Evolutionary conservation across 2,329 filamentous ascomycete genomes (phyloP).

Genomic region (Talaromyces marneffei): DNA sequence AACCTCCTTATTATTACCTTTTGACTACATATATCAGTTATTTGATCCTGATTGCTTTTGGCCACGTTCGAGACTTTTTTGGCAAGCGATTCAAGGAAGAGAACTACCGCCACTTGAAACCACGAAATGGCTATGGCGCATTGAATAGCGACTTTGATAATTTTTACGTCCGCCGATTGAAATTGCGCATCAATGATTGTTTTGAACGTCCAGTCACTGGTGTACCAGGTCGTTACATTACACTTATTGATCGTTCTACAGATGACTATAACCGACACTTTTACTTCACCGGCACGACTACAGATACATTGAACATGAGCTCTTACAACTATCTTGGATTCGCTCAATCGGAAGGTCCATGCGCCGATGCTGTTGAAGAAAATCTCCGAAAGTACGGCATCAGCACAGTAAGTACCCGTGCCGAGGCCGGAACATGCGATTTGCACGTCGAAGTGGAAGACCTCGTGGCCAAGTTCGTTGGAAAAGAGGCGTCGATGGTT

Average conservation of each 20-base stretch:
- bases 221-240: constrained; percentile 90
- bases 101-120: constrained; percentile 77
- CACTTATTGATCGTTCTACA: constrained; percentile 81
- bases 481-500: constrained; percentile 90
- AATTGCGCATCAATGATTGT: constrained; percentile 93
- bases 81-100: constrained; percentile 88
- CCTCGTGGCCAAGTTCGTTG: constrained; percentile 82
- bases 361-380: constrained; percentile 86
- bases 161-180: constrained; percentile 89
- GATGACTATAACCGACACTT: constrained; percentile 90
- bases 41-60: constrained; percentile 88
- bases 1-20: constrained; percentile 93
- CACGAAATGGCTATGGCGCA: constrained; percentile 83
- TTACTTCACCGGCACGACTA: constrained; percentile 79
- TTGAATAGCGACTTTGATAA: constrained; percentile 98
- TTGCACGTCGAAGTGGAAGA: constrained; percentile 84
- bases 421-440: constrained; percentile 80
- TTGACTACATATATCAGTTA: constrained; percentile 99
- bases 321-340: constrained; percentile 99
- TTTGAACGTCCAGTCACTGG: constrained; percentile 89
- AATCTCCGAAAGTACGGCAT: constrained; percentile 80
- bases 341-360: constrained; percentile 93
- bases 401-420: constrained; percentile 71
- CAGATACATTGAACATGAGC: constrained; percentile 96
- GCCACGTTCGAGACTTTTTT: constrained; percentile 94